Percentiles rank a stretch among this genome's conserved stretches.
phyloP scores from a whole-genome alignment of 768 basidiomycete genomes.

The Tylopilus cervinicoccineus region DNA sequence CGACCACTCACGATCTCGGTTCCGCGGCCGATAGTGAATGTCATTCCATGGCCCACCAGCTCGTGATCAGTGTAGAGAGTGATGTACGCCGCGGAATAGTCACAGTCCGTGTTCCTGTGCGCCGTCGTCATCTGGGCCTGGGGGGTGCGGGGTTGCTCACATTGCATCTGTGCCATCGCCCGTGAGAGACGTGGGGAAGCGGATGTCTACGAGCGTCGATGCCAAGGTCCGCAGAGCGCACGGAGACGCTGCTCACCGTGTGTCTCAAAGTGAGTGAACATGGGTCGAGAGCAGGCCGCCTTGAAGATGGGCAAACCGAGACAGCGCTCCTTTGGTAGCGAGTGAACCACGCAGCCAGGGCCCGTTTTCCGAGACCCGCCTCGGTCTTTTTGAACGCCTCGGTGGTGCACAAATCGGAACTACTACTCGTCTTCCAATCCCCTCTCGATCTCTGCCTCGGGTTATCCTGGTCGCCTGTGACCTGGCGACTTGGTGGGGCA shows the following conservation, averaged over 20 bases:
- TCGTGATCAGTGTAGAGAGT: constrained; percentile 59
- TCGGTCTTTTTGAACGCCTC: too few relatives aligned
- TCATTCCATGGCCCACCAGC: constrained; percentile 83
- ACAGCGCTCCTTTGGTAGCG: too few relatives aligned
- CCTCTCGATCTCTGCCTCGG: too few relatives aligned
- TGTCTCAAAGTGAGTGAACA: constrained; percentile 51
- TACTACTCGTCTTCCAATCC: too few relatives aligned
- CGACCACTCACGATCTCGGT: constrained; percentile 71
- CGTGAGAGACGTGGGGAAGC: constrained; percentile 87
- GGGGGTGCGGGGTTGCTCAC: constrained; percentile 30
- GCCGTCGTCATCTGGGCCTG: not conserved
- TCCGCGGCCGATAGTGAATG: constrained; percentile 88
- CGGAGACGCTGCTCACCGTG: constrained; percentile 41
- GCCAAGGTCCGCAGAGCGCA: not conserved
- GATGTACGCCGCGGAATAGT: constrained; percentile 91
- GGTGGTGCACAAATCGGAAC: too few relatives aligned
- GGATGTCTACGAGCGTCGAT: constrained; percentile 62
- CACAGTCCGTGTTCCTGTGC: constrained; percentile 84
- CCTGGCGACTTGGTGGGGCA: too few relatives aligned
- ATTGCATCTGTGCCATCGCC: constrained; percentile 94
- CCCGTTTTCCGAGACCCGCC: too few relatives aligned
- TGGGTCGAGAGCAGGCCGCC: too few relatives aligned
- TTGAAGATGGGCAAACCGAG: too few relatives aligned
- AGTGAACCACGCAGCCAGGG: too few relatives aligned
- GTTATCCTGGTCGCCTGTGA: too few relatives aligned